Evolutionary conservation across 306 rosid genomes (phyloP).

Genomic region (Fragaria vesca): DNA sequence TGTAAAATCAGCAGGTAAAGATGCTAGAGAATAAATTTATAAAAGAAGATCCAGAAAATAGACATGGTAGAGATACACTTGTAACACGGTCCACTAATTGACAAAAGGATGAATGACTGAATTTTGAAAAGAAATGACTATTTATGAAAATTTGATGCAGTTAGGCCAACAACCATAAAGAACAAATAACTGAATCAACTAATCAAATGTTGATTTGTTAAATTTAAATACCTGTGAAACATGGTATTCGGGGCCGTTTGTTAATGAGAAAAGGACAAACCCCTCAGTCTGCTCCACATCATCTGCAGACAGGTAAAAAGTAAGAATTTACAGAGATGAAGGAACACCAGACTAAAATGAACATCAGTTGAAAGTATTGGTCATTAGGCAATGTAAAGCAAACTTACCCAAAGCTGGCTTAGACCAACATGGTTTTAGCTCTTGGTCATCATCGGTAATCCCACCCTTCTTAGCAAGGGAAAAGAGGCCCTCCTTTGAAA

Average conservation of each 20-base stretch:
- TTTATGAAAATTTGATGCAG: not conserved
- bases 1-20: not conserved
- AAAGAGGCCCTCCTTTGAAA: conserved; percentile 32
- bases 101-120: not conserved
- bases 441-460: conserved; percentile 57
- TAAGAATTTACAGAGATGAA: conserved; percentile 11
- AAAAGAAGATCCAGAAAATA: not conserved
- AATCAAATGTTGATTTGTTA: not conserved
- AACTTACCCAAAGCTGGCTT: conserved; percentile 63
- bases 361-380: conserved; percentile 1
- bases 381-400: conserved; percentile 15
- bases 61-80: not conserved
- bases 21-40: not conserved
- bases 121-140: not conserved
- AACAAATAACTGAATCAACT: conserved; percentile 17
- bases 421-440: conserved; percentile 80
- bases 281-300: conserved; percentile 75
- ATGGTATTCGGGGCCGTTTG: conserved; percentile 94
- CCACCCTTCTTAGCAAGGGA: conserved; percentile 52
- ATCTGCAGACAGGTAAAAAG: conserved; percentile 47
- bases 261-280: conserved; percentile 76
- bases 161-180: conserved; percentile 4
- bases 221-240: conserved; percentile 75
- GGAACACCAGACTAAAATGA: not conserved
- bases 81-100: not conserved